These are phyloP conservation scores for Neonectria hederae DNA, from an alignment of 2,329 filamentous ascomycete species.

Conservation along the genomic window DNA sequence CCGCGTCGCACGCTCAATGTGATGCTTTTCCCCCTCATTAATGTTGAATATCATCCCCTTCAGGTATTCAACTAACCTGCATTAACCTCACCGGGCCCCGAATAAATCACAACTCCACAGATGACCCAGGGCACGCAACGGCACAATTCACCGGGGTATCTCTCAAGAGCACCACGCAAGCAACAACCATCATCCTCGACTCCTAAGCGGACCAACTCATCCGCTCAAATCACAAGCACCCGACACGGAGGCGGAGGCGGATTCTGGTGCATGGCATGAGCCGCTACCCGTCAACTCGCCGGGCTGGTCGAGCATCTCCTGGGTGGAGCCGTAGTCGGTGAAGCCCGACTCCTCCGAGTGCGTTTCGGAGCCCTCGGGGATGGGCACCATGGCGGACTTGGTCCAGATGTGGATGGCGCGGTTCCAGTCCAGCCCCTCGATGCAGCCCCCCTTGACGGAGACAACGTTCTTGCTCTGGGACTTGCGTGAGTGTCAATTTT, in stretches of 20 bases:
- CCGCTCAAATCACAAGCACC: slow-evolving; percentile 23
- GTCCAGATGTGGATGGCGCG: slow-evolving; percentile 74
- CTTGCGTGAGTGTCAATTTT: slow-evolving; percentile 27
- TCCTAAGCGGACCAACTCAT: background rate
- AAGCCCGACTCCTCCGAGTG: slow-evolving; percentile 62
- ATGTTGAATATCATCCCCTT: background rate
- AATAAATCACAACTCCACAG: slow-evolving; percentile 7
- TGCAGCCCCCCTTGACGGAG: slow-evolving; percentile 73
- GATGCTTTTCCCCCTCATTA: background rate
- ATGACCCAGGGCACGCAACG: slow-evolving; percentile 21
- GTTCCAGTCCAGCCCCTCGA: slow-evolving; percentile 70
- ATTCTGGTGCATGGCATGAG: slow-evolving; percentile 28
- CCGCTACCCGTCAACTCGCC: slow-evolving; percentile 50
- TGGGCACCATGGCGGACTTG: slow-evolving; percentile 72
- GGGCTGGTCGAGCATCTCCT: slow-evolving; percentile 61
- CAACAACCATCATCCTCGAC: background rate
- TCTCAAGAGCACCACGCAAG: slow-evolving; percentile 6
- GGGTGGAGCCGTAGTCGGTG: slow-evolving; percentile 54
- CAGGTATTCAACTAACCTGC: background rate
- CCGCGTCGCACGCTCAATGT: background rate
- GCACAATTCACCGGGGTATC: slow-evolving; percentile 21
- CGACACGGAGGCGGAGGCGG: background rate
- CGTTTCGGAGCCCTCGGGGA: slow-evolving; percentile 70
- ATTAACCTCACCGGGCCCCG: slow-evolving; percentile 1
- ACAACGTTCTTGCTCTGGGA: slow-evolving; percentile 65